These are phyloP conservation scores for Pseudophaeomoniella oleicola DNA, from an alignment of 2,329 filamentous ascomycete genomes.

Conservation along the genomic window DNA sequence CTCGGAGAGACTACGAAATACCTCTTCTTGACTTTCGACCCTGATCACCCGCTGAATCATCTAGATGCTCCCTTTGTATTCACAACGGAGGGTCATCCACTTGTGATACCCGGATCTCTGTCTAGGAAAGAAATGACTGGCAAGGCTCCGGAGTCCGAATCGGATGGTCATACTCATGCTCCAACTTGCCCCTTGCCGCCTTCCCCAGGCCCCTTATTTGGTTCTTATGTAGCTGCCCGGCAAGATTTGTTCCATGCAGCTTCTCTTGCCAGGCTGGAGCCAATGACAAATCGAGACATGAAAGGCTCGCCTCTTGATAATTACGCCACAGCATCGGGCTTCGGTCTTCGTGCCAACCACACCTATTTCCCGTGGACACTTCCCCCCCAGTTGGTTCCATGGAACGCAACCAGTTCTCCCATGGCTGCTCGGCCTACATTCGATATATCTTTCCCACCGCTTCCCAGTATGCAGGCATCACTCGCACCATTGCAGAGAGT, in stretches of 20 bases:
- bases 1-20: constrained; percentile 95
- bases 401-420: constrained; percentile 60
- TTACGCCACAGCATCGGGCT: constrained; percentile 37
- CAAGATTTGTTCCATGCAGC: constrained; percentile 79
- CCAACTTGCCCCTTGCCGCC: constrained; percentile 55
- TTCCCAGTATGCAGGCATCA: constrained; percentile 33
- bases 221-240: constrained; percentile 67
- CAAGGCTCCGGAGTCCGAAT: constrained; percentile 6
- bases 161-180: constrained; percentile 10
- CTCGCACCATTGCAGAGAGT: constrained; percentile 40
- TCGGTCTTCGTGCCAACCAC: constrained; percentile 55
- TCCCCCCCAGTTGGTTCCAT: constrained; percentile 57
- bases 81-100: constrained; percentile 86
- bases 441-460: constrained; percentile 49
- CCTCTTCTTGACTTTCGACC: constrained; percentile 79
- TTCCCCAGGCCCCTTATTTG: constrained; percentile 46
- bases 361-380: constrained; percentile 91
- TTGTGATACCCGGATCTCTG: constrained; percentile 56
- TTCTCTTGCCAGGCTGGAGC: constrained; percentile 66
- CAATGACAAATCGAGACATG: constrained; percentile 47
- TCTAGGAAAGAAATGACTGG: constrained; percentile 4
- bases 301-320: constrained; percentile 42
- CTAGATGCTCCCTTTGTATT: constrained; percentile 84
- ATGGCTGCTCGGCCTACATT: constrained; percentile 60
- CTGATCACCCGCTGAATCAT: constrained; percentile 71